phyloP scores from a whole-genome alignment of 2,329 filamentous ascomycete species.

The Aspergillus caelatus region DNA sequence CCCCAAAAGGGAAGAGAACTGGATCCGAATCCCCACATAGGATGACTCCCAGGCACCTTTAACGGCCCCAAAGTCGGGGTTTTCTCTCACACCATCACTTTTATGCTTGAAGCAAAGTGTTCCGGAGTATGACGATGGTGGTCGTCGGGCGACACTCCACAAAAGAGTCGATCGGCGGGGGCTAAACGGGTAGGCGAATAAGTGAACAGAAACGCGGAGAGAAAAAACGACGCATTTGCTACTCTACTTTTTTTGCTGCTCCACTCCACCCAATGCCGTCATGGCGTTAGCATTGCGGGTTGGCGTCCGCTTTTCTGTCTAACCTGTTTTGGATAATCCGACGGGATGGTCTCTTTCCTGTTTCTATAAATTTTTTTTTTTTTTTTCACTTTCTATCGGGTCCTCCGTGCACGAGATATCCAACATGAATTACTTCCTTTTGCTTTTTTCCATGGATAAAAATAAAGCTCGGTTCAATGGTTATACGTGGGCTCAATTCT shows the following conservation, averaged over 20 bases:
- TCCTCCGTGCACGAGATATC: neutral
- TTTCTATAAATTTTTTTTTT: neutral
- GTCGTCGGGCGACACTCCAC: neutral
- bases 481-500: neutral
- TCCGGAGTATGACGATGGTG: slow-evolving; percentile 9
- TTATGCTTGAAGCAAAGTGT: neutral
- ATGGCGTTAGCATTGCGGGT: slow-evolving; percentile 5
- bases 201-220: neutral
- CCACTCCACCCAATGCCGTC: slow-evolving; percentile 16
- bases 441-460: neutral
- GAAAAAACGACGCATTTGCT: slow-evolving; percentile 6
- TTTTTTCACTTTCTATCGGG: neutral
- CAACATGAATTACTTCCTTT: neutral
- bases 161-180: slow-evolving; percentile 8
- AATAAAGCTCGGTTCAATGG: neutral
- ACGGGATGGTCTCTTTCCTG: slow-evolving; percentile 4
- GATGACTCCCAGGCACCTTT: slow-evolving; percentile 7
- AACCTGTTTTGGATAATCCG: slow-evolving; percentile 24
- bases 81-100: neutral
- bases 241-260: neutral
- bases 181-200: slow-evolving; percentile 4
- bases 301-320: slow-evolving; percentile 7
- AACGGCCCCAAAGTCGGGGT: neutral
- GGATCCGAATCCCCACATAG: slow-evolving; percentile 10
- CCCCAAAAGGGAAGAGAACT: neutral